Evolutionary conservation across 2,329 filamentous ascomycete genomes (phyloP), one percentile per base, ranked within the genome.

Genomic region (Exophiala mesophila): DNA sequence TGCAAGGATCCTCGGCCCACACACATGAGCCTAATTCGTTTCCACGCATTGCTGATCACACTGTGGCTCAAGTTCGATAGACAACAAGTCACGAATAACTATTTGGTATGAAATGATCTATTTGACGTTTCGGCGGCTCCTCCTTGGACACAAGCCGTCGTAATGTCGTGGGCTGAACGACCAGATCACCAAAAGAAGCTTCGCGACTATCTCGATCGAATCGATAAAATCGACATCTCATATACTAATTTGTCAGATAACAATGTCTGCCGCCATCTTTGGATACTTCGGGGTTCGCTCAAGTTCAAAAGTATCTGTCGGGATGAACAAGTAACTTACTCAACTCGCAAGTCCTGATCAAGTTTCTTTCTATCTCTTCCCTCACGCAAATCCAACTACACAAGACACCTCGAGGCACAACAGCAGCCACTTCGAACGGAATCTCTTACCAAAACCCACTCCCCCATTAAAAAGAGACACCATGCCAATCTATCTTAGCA

Each of bases 401-500:
- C 28, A 34, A 21, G 5, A 6, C n/a, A 36, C 17, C 17, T 23
- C n/a, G n/a, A n/a, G n/a, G n/a, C n/a, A n/a, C n/a, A n/a, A n/a
- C n/a, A n/a, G n/a, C n/a, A n/a, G n/a, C n/a, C n/a, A n/a, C n/a
- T n/a, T n/a, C n/a, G n/a, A n/a, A n/a, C n/a, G n/a, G n/a, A n/a
- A n/a, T n/a, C n/a, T n/a, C n/a, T n/a, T n/a, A n/a, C n/a, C n/a
- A n/a, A n/a, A n/a, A n/a, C n/a, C n/a, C n/a, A n/a, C n/a, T n/a
- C n/a, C n/a, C n/a, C n/a, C n/a, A n/a, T n/a, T n/a, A n/a, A n/a
- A 36, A 40, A 8, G 4, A 31, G 28, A 31, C 15, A 43, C 16
- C 31, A 48, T 48, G 45, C 45, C 45, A 12, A 48, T 48, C 30
- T 48, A 48, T 33, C 41, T 48, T 10, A 26, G 17, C 13, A 48